Conservation (phyloP, 2,329 filamentous ascomycete genomes). For the Plectosphaerella sp. region DNA sequence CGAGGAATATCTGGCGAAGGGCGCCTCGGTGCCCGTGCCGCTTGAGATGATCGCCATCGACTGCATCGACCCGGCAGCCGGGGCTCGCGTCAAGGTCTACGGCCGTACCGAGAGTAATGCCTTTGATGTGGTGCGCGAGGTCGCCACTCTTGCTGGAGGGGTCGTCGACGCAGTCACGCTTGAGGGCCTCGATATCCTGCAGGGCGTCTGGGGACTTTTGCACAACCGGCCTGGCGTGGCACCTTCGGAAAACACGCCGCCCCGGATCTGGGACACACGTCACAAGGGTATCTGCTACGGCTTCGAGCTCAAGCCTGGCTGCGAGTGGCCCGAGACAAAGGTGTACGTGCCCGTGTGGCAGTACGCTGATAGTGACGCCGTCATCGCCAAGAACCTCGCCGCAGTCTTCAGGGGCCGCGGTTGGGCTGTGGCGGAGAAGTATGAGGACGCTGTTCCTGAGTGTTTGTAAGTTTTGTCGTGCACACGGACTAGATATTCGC, state of each 20-base stretch:
- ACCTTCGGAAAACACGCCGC: conserved; percentile 8
- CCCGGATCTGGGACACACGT: conserved; percentile 6
- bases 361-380: conserved; percentile 12
- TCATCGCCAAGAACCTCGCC: conserved; percentile 8
- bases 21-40: conserved; percentile 14
- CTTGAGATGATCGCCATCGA: conserved; percentile 21
- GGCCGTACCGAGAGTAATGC: conserved; percentile 16
- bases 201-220: conserved; percentile 18
- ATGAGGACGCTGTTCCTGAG: conserved; percentile 6
- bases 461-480: conserved; percentile 9
- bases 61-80: conserved; percentile 17
- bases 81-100: conserved; percentile 20
- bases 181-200: conserved; percentile 15
- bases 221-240: conserved; percentile 15
- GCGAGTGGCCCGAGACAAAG: conserved; percentile 17
- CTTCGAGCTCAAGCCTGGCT: conserved; percentile 18
- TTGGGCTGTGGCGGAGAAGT: conserved; percentile 9
- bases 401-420: conserved; percentile 7
- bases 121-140: conserved; percentile 16
- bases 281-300: conserved; percentile 18
- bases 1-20: conserved; percentile 12
- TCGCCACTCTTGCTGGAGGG: conserved; percentile 17
- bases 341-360: conserved; percentile 20
- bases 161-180: conserved; percentile 13
- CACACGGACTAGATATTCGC: neutral